phyloP scores from a whole-genome alignment of 2,329 filamentous ascomycete genomes.

The Dothideomycetes sp. region DNA sequence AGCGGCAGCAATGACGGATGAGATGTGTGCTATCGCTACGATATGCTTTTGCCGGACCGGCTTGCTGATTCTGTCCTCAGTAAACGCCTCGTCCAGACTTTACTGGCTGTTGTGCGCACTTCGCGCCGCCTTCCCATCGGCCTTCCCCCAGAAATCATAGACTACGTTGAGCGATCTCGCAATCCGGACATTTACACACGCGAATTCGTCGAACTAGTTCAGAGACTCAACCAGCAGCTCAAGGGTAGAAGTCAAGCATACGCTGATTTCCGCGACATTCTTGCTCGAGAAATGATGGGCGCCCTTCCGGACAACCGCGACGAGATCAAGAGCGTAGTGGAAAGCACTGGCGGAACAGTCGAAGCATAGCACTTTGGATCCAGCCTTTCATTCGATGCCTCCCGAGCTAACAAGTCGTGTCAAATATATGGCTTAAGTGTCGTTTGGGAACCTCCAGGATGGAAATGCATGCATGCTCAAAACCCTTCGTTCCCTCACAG shows the following conservation, averaged over 20 bases:
- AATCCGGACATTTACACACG: conserved; percentile 59
- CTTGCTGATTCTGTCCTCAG: background rate
- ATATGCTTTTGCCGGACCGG: background rate
- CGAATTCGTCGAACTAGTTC: conserved; percentile 53
- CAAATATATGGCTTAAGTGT: no score
- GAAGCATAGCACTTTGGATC: no score
- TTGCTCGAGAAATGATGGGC: conserved; percentile 46
- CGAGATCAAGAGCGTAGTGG: conserved; percentile 42
- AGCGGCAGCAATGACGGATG: conserved; percentile 45
- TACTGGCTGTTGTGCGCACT: conserved; percentile 40
- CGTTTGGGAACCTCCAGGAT: no score
- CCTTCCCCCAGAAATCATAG: conserved; percentile 51
- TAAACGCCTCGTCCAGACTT: conserved; percentile 37
- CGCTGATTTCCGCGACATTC: conserved; percentile 44
- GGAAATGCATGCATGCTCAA: no score
- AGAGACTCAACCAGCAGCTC: conserved; percentile 50
- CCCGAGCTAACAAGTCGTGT: no score
- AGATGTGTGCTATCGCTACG: no score
- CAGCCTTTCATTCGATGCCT: no score
- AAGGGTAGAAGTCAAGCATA: conserved; percentile 52
- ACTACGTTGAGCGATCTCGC: conserved; percentile 50
- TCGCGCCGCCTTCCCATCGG: conserved; percentile 39
- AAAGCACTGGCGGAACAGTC: conserved; percentile 28
- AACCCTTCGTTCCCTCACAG: no score
- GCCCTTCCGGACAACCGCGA: conserved; percentile 46